Base-by-base conservation (phyloP, 2,329 filamentous ascomycete species). In the Parafenestella ontariensis region DNA sequence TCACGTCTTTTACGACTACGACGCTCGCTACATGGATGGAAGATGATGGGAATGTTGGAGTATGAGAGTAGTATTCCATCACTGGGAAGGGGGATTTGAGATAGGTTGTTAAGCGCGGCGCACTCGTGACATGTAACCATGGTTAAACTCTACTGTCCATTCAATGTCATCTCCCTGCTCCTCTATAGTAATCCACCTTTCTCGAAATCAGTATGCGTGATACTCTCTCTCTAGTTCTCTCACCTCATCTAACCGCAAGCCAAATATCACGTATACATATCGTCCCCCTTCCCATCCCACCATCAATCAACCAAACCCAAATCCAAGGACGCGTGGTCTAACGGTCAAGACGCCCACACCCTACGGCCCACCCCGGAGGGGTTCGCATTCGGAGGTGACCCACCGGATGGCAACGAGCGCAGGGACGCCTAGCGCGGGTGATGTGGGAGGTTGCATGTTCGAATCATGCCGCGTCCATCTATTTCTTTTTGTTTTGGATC, bases 301-400 rank as follows among this genome's bases (percentile, higher is more conserved):
- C 31, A 5, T 37, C n/a, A n/a, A 18, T 18, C 13, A 17, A 37
- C 13, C 18, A 34, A 29, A 46, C 10, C n/a, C 24, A 44, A n/a
- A 10, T n/a, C 11, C 24, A 41, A 46, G 40, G 41, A 54, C 23
- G 31, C 31, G 40, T 54, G 24, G 31, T 54, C 45, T 36, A 54
- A 26, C 31, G 41, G 51, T 54, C 28, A 54, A 34, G 40, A 49
- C 39, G 24, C 34, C 31, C 40, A 46, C 46, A 39, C 45, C 21
- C 36, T 45, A 40, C 45, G n/a, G 11, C 40, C 33, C 40, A 40
- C 41, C 23, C 29, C 45, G 20, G 23, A 28, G n/a, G n/a, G n/a
- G n/a, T n/a, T n/a, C n/a, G n/a, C n/a, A n/a, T n/a, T n/a, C n/a
- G n/a, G n/a, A n/a, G n/a, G n/a, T n/a, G n/a, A n/a, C n/a, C n/a